A percentile compares a stretch with the other conserved stretches of the same genome.
These are phyloP conservation scores for Elymus sibiricus DNA, from an alignment of 176 grass and related monocot genomes.

Conservation along the genomic window DNA sequence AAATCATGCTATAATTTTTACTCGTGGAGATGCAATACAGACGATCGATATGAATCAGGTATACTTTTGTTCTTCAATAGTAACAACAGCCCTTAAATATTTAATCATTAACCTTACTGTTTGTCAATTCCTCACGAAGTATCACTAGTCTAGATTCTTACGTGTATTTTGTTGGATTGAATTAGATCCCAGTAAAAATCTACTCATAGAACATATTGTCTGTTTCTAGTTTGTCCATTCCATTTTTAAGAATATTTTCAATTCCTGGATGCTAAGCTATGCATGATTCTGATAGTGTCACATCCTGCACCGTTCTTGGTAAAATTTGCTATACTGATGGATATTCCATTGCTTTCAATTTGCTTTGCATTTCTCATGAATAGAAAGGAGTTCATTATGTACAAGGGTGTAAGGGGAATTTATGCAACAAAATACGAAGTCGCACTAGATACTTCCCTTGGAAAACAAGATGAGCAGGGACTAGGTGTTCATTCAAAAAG, in stretches of 20 bases:
- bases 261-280: not conserved
- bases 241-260: not conserved
- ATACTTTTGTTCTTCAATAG: not conserved
- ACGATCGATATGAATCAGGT: constrained; percentile 99
- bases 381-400: not conserved
- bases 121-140: not conserved
- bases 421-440: not conserved
- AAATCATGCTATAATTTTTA: constrained; percentile 98
- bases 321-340: not conserved
- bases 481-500: not conserved
- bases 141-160: not conserved
- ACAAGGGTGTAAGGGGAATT: not conserved
- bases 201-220: not conserved
- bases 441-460: not conserved
- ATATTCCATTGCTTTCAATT: not conserved
- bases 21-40: constrained; percentile 87
- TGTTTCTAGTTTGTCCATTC: not conserved
- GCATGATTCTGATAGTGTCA: constrained; percentile 1
- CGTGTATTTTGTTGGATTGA: not conserved
- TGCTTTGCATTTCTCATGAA: not conserved
- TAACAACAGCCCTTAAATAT: not conserved
- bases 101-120: not conserved
- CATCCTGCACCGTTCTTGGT: not conserved
- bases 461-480: not conserved
- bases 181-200: not conserved